phyloP scores from a whole-genome alignment of 805 yeast genomes.

The Kuraishia ogatae region DNA sequence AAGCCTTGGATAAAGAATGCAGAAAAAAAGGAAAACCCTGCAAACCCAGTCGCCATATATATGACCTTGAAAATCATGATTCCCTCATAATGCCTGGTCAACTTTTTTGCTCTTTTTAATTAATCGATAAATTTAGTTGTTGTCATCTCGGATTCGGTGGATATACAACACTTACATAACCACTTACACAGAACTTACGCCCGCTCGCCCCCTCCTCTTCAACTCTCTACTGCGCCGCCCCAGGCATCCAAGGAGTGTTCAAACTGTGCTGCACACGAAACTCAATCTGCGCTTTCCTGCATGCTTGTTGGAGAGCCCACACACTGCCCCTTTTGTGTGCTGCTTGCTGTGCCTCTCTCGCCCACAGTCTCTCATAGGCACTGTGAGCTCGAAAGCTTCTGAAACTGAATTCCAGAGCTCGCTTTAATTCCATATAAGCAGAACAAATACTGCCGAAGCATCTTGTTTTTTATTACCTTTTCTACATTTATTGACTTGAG shows the following conservation, averaged over 20 bases:
- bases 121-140: no score
- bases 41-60: no score
- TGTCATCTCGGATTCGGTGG: not conserved
- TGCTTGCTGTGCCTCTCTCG: constrained; percentile 1
- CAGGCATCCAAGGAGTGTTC: not conserved
- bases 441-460: not conserved
- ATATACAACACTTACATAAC: not conserved
- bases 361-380: not conserved
- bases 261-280: not conserved
- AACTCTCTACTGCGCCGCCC: not conserved
- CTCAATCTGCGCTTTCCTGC: not conserved
- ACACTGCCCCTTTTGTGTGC: not conserved
- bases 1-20: not conserved
- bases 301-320: not conserved
- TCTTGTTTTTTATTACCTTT: not conserved
- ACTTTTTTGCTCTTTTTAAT: no score
- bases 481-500: not conserved
- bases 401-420: not conserved
- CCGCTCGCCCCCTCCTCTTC: not conserved
- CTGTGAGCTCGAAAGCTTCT: not conserved
- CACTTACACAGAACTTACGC: not conserved
- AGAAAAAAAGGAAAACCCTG: not conserved
- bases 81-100: not conserved
- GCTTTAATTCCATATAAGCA: not conserved
- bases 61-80: no score